Conservation (phyloP, 441 rosid genomes). For the Breynia disticha region DNA sequence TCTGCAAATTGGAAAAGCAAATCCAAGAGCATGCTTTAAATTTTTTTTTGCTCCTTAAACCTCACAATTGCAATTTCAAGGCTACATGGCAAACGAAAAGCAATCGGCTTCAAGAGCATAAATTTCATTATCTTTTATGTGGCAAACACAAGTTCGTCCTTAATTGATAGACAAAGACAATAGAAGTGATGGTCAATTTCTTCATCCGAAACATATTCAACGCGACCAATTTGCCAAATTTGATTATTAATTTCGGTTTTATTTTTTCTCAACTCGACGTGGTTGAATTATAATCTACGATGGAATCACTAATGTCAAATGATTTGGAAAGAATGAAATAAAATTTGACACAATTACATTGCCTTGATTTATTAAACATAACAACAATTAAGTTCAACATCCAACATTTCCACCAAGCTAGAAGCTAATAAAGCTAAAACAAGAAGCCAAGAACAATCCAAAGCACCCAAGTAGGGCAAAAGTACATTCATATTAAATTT, state of each 20-base stretch:
- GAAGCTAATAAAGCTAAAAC: not conserved
- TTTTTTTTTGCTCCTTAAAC: conserved; percentile 71
- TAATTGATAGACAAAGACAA: conserved; percentile 51
- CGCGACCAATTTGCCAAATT: too few species aligned
- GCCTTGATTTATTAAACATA: too few species aligned
- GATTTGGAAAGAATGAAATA: too few species aligned
- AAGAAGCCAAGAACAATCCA: not conserved
- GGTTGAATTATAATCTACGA: too few species aligned
- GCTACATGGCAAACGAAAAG: conserved; percentile 37
- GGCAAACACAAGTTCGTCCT: conserved; percentile 58
- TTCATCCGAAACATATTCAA: too few species aligned
- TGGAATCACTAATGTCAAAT: too few species aligned
- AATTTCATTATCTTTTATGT: conserved; percentile 51
- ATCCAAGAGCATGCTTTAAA: conserved; percentile 48
- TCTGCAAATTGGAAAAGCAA: conserved; percentile 32
- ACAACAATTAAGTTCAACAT: not conserved
- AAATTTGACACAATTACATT: too few species aligned
- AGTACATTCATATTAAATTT: not conserved
- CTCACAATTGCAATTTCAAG: conserved; percentile 71
- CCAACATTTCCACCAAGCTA: not conserved
- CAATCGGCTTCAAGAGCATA: conserved; percentile 18
- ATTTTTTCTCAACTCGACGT: too few species aligned
- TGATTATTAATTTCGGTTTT: too few species aligned
- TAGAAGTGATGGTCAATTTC: conserved; percentile 18
- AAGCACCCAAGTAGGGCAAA: not conserved